These are phyloP conservation scores for Hygrophorus pudorinus DNA, from an alignment of 768 basidiomycete species.

Conservation along the genomic window DNA sequence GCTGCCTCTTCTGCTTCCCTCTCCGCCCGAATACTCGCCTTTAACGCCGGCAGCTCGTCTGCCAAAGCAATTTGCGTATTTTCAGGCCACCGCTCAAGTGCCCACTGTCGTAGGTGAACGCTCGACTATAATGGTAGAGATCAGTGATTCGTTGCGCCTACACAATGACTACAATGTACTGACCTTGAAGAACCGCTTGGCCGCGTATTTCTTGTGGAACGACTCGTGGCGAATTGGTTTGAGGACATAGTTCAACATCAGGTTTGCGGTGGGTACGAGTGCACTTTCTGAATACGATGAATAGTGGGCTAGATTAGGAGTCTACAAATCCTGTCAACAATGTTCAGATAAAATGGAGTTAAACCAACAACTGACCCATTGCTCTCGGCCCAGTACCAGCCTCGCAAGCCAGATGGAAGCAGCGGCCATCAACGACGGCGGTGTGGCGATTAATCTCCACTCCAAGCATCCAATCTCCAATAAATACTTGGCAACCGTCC, in stretches of 20 bases:
- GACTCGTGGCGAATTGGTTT: constrained; percentile 71
- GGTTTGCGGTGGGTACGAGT: constrained; percentile 77
- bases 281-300: constrained; percentile 85
- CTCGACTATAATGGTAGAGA: constrained; percentile 46
- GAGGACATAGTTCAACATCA: constrained; percentile 89
- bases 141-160: neutral
- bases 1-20: constrained; percentile 15
- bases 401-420: constrained; percentile 87
- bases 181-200: constrained; percentile 85
- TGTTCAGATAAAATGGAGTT: constrained; percentile 1
- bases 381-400: constrained; percentile 66
- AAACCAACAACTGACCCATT: constrained; percentile 61
- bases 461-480: constrained; percentile 88
- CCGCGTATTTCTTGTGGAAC: constrained; percentile 91
- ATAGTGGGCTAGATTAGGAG: constrained; percentile 85
- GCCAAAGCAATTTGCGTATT: constrained; percentile 45
- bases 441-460: constrained; percentile 70
- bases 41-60: constrained; percentile 49
- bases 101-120: constrained; percentile 80
- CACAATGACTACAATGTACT: constrained; percentile 5
- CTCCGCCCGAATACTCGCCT: constrained; percentile 40
- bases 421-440: constrained; percentile 83
- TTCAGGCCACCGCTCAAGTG: constrained; percentile 63
- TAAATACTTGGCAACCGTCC: constrained; percentile 91
- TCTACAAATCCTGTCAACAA: constrained; percentile 24